Evolutionary conservation across 2,329 filamentous ascomycete genomes (phyloP).

Genomic region (Talaromyces sp.): DNA sequence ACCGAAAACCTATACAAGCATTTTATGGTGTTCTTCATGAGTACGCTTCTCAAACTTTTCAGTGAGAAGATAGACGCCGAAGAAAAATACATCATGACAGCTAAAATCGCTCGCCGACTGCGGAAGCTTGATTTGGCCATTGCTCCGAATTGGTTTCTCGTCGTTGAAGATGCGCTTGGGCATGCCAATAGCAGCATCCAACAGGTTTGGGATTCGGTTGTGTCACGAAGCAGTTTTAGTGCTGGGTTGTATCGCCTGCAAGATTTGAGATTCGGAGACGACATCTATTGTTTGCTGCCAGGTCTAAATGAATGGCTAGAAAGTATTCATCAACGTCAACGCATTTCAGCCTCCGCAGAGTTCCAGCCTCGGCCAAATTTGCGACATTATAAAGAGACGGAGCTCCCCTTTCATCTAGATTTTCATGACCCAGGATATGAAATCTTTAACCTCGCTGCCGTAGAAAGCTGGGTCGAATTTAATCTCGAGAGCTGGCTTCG

Average conservation of each 20-base stretch:
- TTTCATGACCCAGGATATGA: not conserved
- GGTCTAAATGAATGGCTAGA: conserved; percentile 9
- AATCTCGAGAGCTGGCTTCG: not conserved
- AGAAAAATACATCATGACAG: conserved; percentile 2
- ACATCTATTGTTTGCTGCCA: conserved; percentile 5
- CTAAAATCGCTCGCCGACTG: conserved; percentile 8
- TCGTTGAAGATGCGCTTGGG: conserved; percentile 5
- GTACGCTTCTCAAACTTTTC: not conserved
- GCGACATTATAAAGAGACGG: not conserved
- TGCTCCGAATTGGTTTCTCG: not conserved
- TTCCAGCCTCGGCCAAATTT: not conserved
- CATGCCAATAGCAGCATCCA: conserved; percentile 1
- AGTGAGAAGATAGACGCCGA: not conserved
- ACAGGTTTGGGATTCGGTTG: not conserved
- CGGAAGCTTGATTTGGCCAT: conserved; percentile 6
- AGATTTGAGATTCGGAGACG: not conserved
- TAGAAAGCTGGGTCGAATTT: not conserved
- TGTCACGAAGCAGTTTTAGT: not conserved
- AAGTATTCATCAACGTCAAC: conserved; percentile 2
- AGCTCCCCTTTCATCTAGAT: not conserved
- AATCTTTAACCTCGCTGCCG: not conserved
- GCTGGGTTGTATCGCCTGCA: not conserved
- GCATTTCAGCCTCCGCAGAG: not conserved
- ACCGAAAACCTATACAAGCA: not conserved
- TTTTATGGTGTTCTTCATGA: conserved; percentile 12